Base-by-base conservation (phyloP, 2,329 filamentous ascomycete genomes). In the Cladobotryum mycophilum region DNA sequence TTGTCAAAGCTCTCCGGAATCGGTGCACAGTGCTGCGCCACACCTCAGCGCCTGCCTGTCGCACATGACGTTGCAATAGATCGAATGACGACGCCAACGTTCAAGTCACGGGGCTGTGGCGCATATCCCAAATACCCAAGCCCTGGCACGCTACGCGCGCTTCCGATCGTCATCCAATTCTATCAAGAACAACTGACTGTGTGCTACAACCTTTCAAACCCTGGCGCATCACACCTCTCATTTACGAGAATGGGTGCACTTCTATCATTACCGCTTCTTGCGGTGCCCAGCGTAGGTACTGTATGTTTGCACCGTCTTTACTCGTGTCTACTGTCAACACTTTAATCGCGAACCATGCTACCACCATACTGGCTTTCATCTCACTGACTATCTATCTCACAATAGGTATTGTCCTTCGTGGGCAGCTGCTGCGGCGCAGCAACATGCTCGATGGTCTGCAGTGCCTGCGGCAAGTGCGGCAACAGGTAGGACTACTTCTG, bases 391-490 rank as follows among this genome's bases (percentile, higher is more conserved):
- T 15, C 20, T 4, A 44, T 13, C 20, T 4, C 4, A 14, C 2
- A 54, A 60, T 63, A 91, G 88, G 62, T 95, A 56, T 67, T 89
- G 58, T 89, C 87, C 41, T 84, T 90, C 60, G 86, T 76, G 55
- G 89, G 87, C 56, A 96, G 90, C 63, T 99, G 93, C 73, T 99
- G 93, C 68, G 93, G 93, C 65, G 93, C 93, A 25, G 91, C 93
- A 42, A 96, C 93, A 47, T 97, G 92, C 72, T 95, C 90, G 60
- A 92, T 93, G 67, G 86, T 97, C 45, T 97, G 91, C 74, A 93
- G 88, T 67, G 88, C 90, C 12, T 99, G 92, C 67, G 92, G 93
- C 47, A 97, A 96, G 69, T 97, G 92, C 71, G 89, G 91, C 61
- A 97, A 96, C 76, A 95, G 89, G 88, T 90, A 70, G 55, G 59